These are phyloP conservation scores for Dorcoceras hygrometricum DNA, from an alignment of 257 asterid genomes.

Conservation along the genomic window DNA sequence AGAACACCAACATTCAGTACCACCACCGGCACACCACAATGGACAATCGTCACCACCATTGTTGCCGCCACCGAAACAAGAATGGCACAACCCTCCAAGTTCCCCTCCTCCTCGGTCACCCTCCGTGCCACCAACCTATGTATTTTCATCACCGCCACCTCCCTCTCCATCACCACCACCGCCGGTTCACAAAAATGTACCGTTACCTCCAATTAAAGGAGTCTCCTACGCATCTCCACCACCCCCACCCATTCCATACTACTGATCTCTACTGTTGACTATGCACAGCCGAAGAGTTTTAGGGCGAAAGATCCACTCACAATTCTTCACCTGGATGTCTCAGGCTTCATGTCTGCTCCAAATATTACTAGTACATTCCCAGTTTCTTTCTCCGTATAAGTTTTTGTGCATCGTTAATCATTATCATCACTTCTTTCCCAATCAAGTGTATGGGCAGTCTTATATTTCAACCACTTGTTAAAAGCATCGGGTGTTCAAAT, in stretches of 20 bases:
- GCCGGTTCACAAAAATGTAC: constrained; percentile 4
- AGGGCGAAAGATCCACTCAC: too few relatives aligned
- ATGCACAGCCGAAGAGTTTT: too few relatives aligned
- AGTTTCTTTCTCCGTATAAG: too few relatives aligned
- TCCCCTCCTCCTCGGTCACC: constrained; percentile 21
- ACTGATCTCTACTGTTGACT: too few relatives aligned
- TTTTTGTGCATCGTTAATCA: too few relatives aligned
- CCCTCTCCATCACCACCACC: constrained; percentile 18
- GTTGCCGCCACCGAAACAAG: constrained; percentile 29
- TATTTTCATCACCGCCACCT: constrained; percentile 28
- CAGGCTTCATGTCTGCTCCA: too few relatives aligned
- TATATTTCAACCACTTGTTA: too few relatives aligned
- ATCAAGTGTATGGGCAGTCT: too few relatives aligned
- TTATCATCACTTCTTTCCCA: too few relatives aligned
- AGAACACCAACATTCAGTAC: constrained; percentile 19
- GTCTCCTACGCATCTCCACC: constrained; percentile 31
- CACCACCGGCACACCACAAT: constrained; percentile 27
- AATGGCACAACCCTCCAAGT: constrained; percentile 23
- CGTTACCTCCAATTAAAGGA: constrained; percentile 23
- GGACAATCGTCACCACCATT: constrained; percentile 28
- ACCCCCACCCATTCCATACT: constrained; percentile 22
- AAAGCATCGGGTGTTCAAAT: too few relatives aligned
- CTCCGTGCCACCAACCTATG: constrained; percentile 21
- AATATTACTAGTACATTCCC: too few relatives aligned
- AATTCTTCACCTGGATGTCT: too few relatives aligned